Conservation (phyloP, 176 grass and related monocot genomes). For the Aegilops speltoides region DNA sequence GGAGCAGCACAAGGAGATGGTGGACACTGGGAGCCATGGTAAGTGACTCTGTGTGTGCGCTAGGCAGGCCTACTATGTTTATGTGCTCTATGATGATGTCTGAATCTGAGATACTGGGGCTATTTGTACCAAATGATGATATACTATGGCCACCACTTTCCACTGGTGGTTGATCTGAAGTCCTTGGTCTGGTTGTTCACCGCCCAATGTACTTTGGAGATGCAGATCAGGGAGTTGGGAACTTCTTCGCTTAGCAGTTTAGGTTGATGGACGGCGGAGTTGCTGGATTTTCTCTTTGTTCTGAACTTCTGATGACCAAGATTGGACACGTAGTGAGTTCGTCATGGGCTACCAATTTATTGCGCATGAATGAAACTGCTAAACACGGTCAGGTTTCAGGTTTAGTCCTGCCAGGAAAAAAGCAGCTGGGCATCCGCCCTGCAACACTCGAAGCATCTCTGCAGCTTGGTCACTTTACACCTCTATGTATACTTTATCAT, state of each 20-base stretch:
- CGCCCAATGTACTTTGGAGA: conserved; percentile 1
- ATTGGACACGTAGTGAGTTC: not conserved
- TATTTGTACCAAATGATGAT: conserved; percentile 41
- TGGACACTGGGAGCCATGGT: conserved; percentile 48
- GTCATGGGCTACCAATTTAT: not conserved
- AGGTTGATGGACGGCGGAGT: not conserved
- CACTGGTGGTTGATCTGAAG: conserved; percentile 30
- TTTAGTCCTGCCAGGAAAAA: no score
- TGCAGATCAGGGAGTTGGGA: conserved; percentile 33
- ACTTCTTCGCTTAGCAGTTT: conserved; percentile 24
- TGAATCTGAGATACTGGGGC: not conserved
- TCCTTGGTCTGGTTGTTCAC: conserved; percentile 36
- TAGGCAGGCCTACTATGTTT: not conserved
- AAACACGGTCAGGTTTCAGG: no score
- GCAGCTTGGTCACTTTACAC: no score
- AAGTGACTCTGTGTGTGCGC: not conserved
- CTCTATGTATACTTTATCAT: no score
- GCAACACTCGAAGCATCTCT: no score
- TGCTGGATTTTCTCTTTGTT: conserved; percentile 24
- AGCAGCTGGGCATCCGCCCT: no score
- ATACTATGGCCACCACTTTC: no score
- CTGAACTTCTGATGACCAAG: conserved; percentile 11
- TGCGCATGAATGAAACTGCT: no score
- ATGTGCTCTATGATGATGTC: not conserved
- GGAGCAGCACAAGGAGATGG: conserved; percentile 45